Evolutionary conservation across 441 rosid genomes (phyloP), one percentile per base, ranked within the genome.

Genomic region (Flueggea neowawraea): DNA sequence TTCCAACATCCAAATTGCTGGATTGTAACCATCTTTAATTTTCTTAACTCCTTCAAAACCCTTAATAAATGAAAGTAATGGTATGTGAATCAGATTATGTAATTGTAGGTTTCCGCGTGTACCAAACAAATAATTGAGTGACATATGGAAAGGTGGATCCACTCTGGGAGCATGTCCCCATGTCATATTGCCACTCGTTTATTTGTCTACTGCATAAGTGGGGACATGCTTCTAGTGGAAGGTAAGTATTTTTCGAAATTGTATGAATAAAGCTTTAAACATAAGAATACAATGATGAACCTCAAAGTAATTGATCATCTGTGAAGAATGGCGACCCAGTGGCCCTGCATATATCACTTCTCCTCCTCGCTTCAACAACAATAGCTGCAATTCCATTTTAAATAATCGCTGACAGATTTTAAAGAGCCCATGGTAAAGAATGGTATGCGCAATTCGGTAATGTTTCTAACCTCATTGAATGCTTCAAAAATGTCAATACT

Each of bases 1-100:
- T 73, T 91, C 96, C 31, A 89, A 69, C 96, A 89, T 87, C 98
- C 98, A 87, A 8, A 93, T 87, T 59, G 98, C 96, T 4, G 96
- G 96, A 47, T 89, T 87, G 58, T 86, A 84, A 11, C 95, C 95
- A 31, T 86, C 91, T 60, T 77, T 82, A 52, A 90, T 90, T 73
- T 83, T 88, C 15, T 65, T 49, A 6, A 86, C 84, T 65, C 96
- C 91, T 54, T 76, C 68, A 31, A 86, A 68, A 55, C 73, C 86
- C 97, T 90, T 55, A 12, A 39, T 13, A 31, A 12, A 58, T 15
- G 5, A 44, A 48, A 17, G 17, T 10, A 15, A 22, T 22, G 28
- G 28, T 22, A 22, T 22, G 2, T 22, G 28, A 22, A 22, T 22
- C 28, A 22, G 28, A 22, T 22, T 22, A 22, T 22, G 2, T 22